Evolutionary conservation across 106 monocot species (phyloP).

Genomic region (Amphibolis antarctica): DNA sequence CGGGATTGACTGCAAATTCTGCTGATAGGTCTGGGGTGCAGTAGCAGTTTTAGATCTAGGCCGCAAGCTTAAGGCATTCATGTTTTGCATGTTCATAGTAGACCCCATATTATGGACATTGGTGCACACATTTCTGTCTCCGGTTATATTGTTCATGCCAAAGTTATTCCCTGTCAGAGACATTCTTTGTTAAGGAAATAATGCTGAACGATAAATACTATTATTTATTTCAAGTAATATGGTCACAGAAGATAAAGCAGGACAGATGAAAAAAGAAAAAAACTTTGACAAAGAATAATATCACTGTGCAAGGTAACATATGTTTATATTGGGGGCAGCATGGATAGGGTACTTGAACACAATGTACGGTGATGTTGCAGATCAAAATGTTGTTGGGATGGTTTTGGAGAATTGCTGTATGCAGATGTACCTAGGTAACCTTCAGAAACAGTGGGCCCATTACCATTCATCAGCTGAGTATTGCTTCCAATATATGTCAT

Average conservation of each 20-base stretch:
- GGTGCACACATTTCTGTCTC: constrained; percentile 37
- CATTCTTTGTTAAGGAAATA: constrained; percentile 39
- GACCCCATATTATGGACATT: constrained; percentile 30
- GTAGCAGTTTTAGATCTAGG: constrained; percentile 36
- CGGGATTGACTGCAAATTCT: constrained; percentile 37
- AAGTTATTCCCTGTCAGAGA: constrained; percentile 46
- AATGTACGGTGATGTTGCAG: constrained; percentile 44
- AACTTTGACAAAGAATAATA: too few relatives aligned
- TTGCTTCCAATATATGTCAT: constrained; percentile 44
- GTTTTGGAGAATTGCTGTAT: constrained; percentile 43
- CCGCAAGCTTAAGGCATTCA: constrained; percentile 36
- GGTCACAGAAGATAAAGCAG: too few relatives aligned
- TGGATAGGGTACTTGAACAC: constrained; percentile 39
- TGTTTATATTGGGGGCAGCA: background rate
- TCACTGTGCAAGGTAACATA: too few relatives aligned
- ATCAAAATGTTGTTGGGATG: constrained; percentile 35
- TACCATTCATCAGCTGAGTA: constrained; percentile 38
- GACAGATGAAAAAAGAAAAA: too few relatives aligned
- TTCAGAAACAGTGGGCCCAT: constrained; percentile 38
- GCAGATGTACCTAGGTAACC: constrained; percentile 26
- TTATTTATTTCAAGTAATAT: too few relatives aligned
- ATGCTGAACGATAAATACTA: too few relatives aligned
- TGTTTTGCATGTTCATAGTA: constrained; percentile 32
- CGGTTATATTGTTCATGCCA: constrained; percentile 34
- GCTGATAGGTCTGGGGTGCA: constrained; percentile 23